Base-by-base conservation (phyloP, 1,139 yeast species). In the Lizanozyma gosingica region DNA sequence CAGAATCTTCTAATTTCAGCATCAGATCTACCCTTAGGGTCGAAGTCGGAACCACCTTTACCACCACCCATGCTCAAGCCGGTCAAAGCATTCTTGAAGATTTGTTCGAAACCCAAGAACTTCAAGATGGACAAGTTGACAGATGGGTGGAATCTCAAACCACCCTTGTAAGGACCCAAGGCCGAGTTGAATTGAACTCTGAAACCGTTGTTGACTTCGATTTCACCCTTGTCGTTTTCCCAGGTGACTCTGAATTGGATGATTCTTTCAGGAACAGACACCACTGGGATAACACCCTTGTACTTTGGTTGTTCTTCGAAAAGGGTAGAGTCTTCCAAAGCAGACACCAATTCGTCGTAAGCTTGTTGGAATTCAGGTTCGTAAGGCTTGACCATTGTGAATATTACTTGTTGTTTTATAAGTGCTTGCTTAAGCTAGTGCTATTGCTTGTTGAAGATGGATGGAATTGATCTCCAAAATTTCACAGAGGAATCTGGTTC, bases 281-380 rank as follows among this genome's bases (percentile, higher is more conserved):
- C 86, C 49, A 92, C 90, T 45, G 94, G 90, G 52, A 92, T 77
- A 43, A 87, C 94, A 64, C 81, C 83, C 68, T 84, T 81, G 63
- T 87, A 86, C 63, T 87, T 83, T 56, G 98, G 98, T 62, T 84
- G 80, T 68, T 85, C 77, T 54, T 78, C 72, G 73, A 92, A 92
- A 50, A 92, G 76, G 51, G 95, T 83, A 34, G 97, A 90, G 67
- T 86, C 94, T 68, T 85, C 80, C 57, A 92, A 75, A 48, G 97
- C 92, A 51, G 84, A 72, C 59, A 83, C 78, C 57, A 92, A 80
- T 77, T 92, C 98, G 68, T 84, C 77, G 80, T 83, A 87, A 57
- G 98, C 98, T 78, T 92, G 98, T 72, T 88, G 90, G 73, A 90
- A 92, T 82, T 92, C 97, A 56, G 97, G 97, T 76, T 90, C 97